Evolutionary conservation across 345 rosid genomes (phyloP).

Genomic region (Citrus medica): DNA sequence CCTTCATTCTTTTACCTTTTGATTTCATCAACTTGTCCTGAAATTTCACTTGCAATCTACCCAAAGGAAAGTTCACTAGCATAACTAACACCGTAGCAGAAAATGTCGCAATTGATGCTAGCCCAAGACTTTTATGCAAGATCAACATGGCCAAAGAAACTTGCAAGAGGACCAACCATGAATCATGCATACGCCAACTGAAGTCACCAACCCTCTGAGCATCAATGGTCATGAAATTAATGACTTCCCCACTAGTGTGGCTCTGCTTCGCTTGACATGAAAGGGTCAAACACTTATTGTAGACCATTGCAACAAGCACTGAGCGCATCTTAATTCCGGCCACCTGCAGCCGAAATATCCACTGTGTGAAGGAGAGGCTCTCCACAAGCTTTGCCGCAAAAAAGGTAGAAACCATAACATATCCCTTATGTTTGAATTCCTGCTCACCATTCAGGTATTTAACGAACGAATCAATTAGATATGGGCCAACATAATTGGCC

Average conservation of each 20-base stretch:
- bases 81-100: slow-evolving; percentile 48
- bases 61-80: slow-evolving; percentile 55
- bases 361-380: slow-evolving; percentile 48
- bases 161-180: slow-evolving; percentile 56
- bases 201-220: slow-evolving; percentile 57
- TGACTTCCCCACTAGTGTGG: slow-evolving; percentile 65
- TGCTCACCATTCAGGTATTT: slow-evolving; percentile 48
- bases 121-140: slow-evolving; percentile 57
- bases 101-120: slow-evolving; percentile 52
- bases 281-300: slow-evolving; percentile 60
- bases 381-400: slow-evolving; percentile 58
- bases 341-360: slow-evolving; percentile 55
- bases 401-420: slow-evolving; percentile 47
- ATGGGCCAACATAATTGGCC: slow-evolving; percentile 62
- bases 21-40: slow-evolving; percentile 73
- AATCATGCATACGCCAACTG: slow-evolving; percentile 55
- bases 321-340: slow-evolving; percentile 50
- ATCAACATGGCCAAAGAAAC: slow-evolving; percentile 50
- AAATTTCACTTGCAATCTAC: slow-evolving; percentile 54
- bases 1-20: slow-evolving; percentile 63
- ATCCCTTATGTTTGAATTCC: slow-evolving; percentile 48
- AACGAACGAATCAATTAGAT: slow-evolving; percentile 58
- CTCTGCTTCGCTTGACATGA: slow-evolving; percentile 52
- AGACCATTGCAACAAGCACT: slow-evolving; percentile 49
- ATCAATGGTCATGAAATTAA: slow-evolving; percentile 68